Conservation (phyloP, 2,329 filamentous ascomycete species). For the Diaporthe nobilis region DNA sequence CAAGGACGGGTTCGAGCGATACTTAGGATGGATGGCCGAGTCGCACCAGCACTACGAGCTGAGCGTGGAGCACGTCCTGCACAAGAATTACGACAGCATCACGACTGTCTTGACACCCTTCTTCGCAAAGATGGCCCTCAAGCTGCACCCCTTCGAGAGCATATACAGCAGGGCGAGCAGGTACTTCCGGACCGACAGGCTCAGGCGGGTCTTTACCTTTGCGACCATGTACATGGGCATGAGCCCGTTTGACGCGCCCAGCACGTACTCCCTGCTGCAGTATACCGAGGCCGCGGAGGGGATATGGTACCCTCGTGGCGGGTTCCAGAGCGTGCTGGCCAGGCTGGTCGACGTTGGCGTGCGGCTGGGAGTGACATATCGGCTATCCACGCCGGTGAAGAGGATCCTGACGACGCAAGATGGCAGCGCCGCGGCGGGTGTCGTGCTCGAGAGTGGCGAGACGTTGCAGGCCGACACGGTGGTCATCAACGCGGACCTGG, state of each 20-base stretch:
- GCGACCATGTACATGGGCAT: conserved; percentile 89
- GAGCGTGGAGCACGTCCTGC: conserved; percentile 74
- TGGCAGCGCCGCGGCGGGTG: conserved; percentile 68
- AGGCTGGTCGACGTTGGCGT: conserved; percentile 75
- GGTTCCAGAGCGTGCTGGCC: conserved; percentile 76
- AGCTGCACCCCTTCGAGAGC: conserved; percentile 78
- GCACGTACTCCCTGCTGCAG: conserved; percentile 80
- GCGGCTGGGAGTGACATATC: conserved; percentile 73
- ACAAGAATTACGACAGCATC: conserved; percentile 75
- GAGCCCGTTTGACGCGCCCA: conserved; percentile 82
- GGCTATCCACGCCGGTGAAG: conserved; percentile 70
- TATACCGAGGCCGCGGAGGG: conserved; percentile 83
- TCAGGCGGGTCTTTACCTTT: conserved; percentile 81
- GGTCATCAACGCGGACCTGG: conserved; percentile 80
- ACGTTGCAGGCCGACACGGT: conserved; percentile 75
- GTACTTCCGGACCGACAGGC: conserved; percentile 79
- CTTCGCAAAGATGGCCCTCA: conserved; percentile 71
- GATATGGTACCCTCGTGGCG: conserved; percentile 81
- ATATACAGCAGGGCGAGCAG: conserved; percentile 75
- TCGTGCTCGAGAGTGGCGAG: conserved; percentile 71
- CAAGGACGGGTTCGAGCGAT: conserved; percentile 78
- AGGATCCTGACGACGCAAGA: conserved; percentile 67
- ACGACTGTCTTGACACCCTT: conserved; percentile 69
- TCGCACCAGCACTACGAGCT: conserved; percentile 79
- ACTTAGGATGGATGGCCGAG: conserved; percentile 76